Percentiles rank a stretch among this genome's conserved stretches.
Evolutionary conservation across 2,329 filamentous ascomycete genomes (phyloP).

Genomic region (Fusarium cicatricum): DNA sequence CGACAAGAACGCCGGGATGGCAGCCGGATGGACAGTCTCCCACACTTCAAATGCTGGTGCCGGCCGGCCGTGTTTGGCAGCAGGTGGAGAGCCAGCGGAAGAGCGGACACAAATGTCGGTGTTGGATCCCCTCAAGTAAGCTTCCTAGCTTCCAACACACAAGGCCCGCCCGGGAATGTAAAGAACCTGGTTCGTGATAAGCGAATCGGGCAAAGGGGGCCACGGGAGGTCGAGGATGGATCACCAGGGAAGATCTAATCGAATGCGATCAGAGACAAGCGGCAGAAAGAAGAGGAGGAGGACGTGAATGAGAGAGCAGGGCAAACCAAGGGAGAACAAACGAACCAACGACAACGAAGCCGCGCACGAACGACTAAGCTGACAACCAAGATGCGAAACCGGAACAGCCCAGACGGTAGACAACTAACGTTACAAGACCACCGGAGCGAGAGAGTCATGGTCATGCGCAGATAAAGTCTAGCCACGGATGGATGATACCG

Average conservation of each 20-base stretch:
- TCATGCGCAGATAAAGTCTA: conserved; percentile 33
- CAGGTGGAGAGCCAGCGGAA: conserved; percentile 16
- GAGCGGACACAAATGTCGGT: not conserved
- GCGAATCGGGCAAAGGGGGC: conserved; percentile 7
- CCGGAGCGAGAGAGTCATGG: conserved; percentile 18
- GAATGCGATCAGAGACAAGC: not conserved
- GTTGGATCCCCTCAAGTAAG: conserved; percentile 19
- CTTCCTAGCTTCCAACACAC: conserved; percentile 1
- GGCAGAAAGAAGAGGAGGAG: not conserved
- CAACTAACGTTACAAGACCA: conserved; percentile 5
- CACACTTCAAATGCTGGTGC: conserved; percentile 10
- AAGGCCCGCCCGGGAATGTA: conserved; percentile 17
- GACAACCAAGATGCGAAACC: too few relatives aligned
- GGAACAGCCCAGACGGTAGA: too few relatives aligned
- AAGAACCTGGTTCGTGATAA: conserved; percentile 17
- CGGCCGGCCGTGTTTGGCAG: conserved; percentile 25
- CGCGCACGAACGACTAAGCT: too few relatives aligned
- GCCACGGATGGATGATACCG: conserved; percentile 13
- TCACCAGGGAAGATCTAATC: conserved; percentile 6
- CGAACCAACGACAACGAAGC: conserved; percentile 8
- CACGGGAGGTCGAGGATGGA: conserved; percentile 13
- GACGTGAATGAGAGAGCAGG: not conserved
- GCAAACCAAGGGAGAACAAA: not conserved
- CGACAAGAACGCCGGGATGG: conserved; percentile 1
- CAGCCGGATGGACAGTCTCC: conserved; percentile 12